Percentiles rank a stretch among this genome's conserved stretches.
Evolutionary conservation across 2,329 filamentous ascomycete genomes (phyloP).

Genomic region (Conoideocrella luteorostrata): DNA sequence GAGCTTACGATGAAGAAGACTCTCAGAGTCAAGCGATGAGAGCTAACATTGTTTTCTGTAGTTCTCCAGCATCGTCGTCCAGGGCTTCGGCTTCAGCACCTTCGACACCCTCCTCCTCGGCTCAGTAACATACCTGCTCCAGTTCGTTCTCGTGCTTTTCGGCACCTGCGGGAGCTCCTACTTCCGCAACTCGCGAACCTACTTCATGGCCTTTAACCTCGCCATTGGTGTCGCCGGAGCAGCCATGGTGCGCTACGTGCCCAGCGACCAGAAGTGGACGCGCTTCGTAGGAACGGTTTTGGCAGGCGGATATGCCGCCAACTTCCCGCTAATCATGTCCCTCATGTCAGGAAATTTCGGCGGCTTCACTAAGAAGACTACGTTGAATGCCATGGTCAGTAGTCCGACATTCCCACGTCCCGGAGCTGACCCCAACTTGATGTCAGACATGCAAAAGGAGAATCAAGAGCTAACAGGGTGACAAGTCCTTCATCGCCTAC

Average conservation of each 20-base stretch:
- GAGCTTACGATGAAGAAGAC: too few species aligned
- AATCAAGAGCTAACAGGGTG: background rate
- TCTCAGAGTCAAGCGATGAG: too few species aligned
- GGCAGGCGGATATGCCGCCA: slow-evolving; percentile 48
- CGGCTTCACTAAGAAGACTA: slow-evolving; percentile 57
- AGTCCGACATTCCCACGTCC: slow-evolving; percentile 17
- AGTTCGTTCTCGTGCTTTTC: slow-evolving; percentile 18
- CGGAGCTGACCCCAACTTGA: too few species aligned
- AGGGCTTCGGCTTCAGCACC: slow-evolving; percentile 18
- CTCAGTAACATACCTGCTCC: slow-evolving; percentile 15
- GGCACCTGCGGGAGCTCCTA: slow-evolving; percentile 16
- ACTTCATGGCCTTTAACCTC: slow-evolving; percentile 19
- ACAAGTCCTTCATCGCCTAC: slow-evolving; percentile 48
- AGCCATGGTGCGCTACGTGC: slow-evolving; percentile 18
- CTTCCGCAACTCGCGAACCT: slow-evolving; percentile 18
- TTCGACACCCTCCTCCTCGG: slow-evolving; percentile 17
- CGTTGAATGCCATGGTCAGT: slow-evolving; percentile 46
- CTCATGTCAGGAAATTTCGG: slow-evolving; percentile 53
- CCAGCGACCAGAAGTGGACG: slow-evolving; percentile 13
- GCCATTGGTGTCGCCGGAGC: slow-evolving; percentile 15
- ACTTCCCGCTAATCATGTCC: slow-evolving; percentile 40
- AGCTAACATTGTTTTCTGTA: too few species aligned
- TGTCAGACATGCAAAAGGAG: too few species aligned
- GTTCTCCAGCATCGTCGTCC: slow-evolving; percentile 20
- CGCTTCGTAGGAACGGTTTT: slow-evolving; percentile 29